Conservation (phyloP, 305 asterid genomes). For the Fraxinus dipetala region DNA sequence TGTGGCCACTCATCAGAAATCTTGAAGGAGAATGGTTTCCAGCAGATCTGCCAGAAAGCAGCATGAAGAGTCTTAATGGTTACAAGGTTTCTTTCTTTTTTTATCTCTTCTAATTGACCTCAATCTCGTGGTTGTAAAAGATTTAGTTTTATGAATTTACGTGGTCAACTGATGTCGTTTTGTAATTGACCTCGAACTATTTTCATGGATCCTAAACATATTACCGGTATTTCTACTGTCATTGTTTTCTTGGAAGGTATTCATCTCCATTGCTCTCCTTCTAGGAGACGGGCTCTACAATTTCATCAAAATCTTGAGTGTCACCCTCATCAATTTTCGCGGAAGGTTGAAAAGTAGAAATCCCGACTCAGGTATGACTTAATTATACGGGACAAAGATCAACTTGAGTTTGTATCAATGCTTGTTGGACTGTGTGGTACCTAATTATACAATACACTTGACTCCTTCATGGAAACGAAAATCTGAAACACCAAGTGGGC, state of each 20-base stretch:
- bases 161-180: background rate
- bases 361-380: constrained; percentile 33
- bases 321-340: constrained; percentile 38
- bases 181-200: background rate
- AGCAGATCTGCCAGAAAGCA: constrained; percentile 48
- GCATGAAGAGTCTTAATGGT: constrained; percentile 81
- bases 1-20: constrained; percentile 69
- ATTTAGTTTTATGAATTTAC: too few relatives aligned
- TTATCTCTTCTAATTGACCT: background rate
- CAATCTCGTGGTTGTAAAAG: background rate
- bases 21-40: constrained; percentile 76
- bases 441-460: background rate
- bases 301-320: constrained; percentile 49
- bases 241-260: constrained; percentile 42
- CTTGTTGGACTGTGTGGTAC: background rate
- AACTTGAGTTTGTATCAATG: background rate
- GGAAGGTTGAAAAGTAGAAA: constrained; percentile 25
- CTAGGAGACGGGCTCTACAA: constrained; percentile 81
- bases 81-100: constrained; percentile 49
- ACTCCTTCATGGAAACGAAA: background rate
- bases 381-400: background rate
- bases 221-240: background rate
- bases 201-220: background rate
- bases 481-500: background rate
- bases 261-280: constrained; percentile 71